Evolutionary conservation across 768 basidiomycete species (phyloP), one percentile per base, ranked within the genome.

Genomic region (Termitomyces sp.): DNA sequence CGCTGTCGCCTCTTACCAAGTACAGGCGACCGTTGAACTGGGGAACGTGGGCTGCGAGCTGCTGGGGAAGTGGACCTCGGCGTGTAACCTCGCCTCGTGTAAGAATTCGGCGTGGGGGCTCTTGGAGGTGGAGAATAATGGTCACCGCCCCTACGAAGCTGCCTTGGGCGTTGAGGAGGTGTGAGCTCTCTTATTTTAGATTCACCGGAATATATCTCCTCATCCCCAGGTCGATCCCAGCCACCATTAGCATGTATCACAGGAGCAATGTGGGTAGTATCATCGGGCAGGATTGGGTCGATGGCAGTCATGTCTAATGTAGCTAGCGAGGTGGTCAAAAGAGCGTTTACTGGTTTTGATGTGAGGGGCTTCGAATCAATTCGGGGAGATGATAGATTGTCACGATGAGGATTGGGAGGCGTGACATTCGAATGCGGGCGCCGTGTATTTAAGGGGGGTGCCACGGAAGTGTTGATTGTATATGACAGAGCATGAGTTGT

Each of bases 1-100:
- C 64, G 66, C 8, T 55, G 45, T 36, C 69, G 65, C 51, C 70
- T 68, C 51, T 67, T 65, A 15, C 66, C 66, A 7, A 67, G 62
- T 11, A 59, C 29, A 17, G 56, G 59, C 4, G 59, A 59, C n/a
- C 42, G 59, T 43, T 48, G 43, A 0, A 40, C 15, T 17, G 58
- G 54, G 1, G 60, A 52, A 11, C n/a, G 25, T 10, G 43, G 43
- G 10, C 37, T 47, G 37, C 49, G 34, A 32, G 29, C 11, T 25
- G n/a, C 40, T 8, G 40, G 29, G 11, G 61, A 49, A 48, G 11
- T 47, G 10, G 59, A 46, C 12, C 57, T 57, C 36, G 32, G 11
- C 38, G 34, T 38, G 34, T 40, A 20, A 47, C 56, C 29, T 43
- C 42, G 58, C 6, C 42, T 38, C 32, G 25, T 6, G 20, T 56